Conservation (phyloP, 1,139 yeast genomes). For the Scheffersomyces illinoinensis region DNA sequence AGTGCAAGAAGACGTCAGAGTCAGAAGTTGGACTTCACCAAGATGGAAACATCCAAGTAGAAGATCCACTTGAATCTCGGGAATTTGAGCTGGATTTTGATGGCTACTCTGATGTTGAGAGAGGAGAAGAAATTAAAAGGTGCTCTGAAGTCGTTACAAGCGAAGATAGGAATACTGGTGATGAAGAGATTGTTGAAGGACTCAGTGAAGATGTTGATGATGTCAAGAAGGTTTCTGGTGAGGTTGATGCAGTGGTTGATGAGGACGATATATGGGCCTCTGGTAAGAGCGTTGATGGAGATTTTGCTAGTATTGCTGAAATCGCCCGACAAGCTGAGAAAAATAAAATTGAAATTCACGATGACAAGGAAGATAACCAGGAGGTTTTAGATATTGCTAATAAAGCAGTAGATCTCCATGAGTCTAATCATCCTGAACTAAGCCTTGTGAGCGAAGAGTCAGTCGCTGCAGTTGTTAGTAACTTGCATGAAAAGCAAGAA, state of each 20-base stretch:
- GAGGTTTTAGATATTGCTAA: background rate
- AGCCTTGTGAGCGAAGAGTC: background rate
- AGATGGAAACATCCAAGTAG: conserved; percentile 1
- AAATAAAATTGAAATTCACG: background rate
- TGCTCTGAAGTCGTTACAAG: background rate
- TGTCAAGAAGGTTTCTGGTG: background rate
- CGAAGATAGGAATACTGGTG: no score
- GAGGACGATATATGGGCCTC: background rate
- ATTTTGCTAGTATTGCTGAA: background rate
- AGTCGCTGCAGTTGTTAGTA: background rate
- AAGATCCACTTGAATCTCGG: background rate
- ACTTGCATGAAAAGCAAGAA: background rate
- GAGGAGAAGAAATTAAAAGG: background rate
- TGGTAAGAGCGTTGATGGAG: background rate
- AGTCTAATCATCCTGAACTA: background rate
- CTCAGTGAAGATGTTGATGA: background rate
- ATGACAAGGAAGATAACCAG: background rate
- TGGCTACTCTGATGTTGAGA: background rate
- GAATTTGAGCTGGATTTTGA: background rate
- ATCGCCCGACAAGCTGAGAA: background rate
- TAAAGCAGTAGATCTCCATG: background rate
- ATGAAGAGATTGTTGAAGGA: no score
- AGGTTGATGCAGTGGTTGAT: background rate
- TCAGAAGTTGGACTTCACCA: background rate
- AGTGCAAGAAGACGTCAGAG: no score